Base-by-base conservation (phyloP, 2,329 filamentous ascomycete genomes). In the Fusarium sacchari region DNA sequence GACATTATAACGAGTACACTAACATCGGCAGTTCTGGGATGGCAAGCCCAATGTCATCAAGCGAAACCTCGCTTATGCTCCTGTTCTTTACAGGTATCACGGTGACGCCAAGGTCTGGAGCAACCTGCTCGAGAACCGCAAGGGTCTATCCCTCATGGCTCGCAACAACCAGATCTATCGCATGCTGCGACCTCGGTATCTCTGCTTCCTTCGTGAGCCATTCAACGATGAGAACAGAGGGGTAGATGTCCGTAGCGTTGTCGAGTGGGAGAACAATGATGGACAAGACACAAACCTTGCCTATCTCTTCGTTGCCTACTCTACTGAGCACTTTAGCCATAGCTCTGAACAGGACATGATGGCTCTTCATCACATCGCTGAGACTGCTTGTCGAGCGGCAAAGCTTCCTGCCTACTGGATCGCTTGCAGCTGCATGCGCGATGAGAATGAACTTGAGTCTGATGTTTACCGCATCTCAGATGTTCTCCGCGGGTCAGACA, bases 241-340 rank as follows among this genome's bases (percentile, higher is more conserved):
- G 17, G 73, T 78, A n/a, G 76, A 77, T 15, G 66, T 78, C 18
- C 72, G 69, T 9, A 68, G 60, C 8, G 76, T 77, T 12, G 72
- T 60, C 4, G 75, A 76, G 32, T 78, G 75, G 74, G 75, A 78
- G 60, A 67, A 60, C 18, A 75, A 40, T 17, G 73, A 78, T 22
- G 73, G 73, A 4, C 50, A 65, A 28, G 74, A 78, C 36, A 37
- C 37, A 17, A 76, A 56, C 39, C 60, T 78, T 32, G 50, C 55
- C 47, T 78, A 78, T 49, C 58, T 78, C 20, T 78, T 78, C 32
- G 75, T 78, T 28, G 76, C 75, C 3, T 78, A 78, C 69, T 77
- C 77, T 6, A 75, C 75, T 22, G 72, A 77, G 57, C 74, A 78
- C 11, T 78, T 78, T 37, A 75, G 47, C 13, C 76, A 78, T 47